phyloP scores from a whole-genome alignment of 2,329 filamentous ascomycete species.

The Aaosphaeria arxii region DNA sequence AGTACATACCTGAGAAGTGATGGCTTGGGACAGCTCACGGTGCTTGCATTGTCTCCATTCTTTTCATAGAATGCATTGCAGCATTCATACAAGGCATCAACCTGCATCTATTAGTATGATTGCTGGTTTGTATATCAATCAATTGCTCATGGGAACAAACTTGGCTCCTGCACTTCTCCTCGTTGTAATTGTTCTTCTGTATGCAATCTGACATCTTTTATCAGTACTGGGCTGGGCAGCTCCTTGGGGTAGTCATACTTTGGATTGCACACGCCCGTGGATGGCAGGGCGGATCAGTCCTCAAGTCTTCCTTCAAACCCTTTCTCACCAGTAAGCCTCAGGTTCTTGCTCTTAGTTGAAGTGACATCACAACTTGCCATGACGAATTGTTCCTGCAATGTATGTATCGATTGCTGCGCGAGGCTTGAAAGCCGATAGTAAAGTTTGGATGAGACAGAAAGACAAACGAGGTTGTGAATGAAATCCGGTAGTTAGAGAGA shows the following conservation, averaged over 20 bases:
- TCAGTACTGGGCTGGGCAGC: background rate
- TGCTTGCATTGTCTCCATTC: constrained; percentile 72
- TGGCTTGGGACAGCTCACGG: constrained; percentile 82
- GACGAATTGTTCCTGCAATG: constrained; percentile 12
- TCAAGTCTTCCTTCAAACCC: constrained; percentile 66
- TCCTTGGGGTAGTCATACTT: constrained; percentile 49
- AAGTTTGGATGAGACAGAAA: background rate
- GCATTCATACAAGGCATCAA: constrained; percentile 89
- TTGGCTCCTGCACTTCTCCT: constrained; percentile 71
- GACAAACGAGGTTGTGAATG: too few relatives aligned
- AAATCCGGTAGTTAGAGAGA: too few relatives aligned
- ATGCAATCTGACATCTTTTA: constrained; percentile 65
- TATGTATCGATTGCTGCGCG: constrained; percentile 1
- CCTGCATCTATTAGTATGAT: constrained; percentile 42
- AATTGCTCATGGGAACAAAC: constrained; percentile 8
- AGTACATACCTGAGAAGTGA: constrained; percentile 59
- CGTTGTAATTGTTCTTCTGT: constrained; percentile 78
- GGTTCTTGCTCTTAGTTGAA: background rate
- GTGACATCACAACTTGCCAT: constrained; percentile 32
- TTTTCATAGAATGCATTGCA: constrained; percentile 84
- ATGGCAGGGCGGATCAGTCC: constrained; percentile 77
- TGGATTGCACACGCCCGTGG: constrained; percentile 88
- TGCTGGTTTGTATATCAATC: background rate
- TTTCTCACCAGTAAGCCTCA: constrained; percentile 17
- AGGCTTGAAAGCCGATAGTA: background rate